Percentiles rank a stretch among this genome's conserved stretches.
Conservation (phyloP, 2,329 filamentous ascomycete species). For the Diaporthe sp. region DNA sequence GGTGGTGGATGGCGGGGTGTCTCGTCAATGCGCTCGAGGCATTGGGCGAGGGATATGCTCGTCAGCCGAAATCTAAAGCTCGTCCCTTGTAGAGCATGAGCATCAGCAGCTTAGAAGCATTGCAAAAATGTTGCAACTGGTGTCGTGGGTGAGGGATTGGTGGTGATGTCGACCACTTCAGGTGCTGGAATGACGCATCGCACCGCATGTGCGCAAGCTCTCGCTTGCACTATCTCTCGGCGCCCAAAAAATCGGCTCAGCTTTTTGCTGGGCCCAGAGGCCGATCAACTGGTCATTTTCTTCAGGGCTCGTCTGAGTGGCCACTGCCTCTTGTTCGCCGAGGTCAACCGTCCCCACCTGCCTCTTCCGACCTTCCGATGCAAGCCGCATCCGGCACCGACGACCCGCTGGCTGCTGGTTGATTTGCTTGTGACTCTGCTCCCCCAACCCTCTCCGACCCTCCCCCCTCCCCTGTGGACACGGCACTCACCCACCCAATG, state of each 20-base stretch:
- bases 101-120: conserved; percentile 8
- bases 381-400: conserved; percentile 28
- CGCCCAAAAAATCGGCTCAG: conserved; percentile 24
- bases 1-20: conserved; percentile 7
- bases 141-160: neutral
- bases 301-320: conserved; percentile 28
- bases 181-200: conserved; percentile 30
- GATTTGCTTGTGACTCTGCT: conserved; percentile 12
- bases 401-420: neutral
- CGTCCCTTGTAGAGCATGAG: conserved; percentile 8
- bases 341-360: conserved; percentile 15
- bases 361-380: conserved; percentile 20
- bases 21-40: conserved; percentile 24
- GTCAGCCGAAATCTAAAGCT: conserved; percentile 5
- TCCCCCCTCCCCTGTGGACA: neutral
- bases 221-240: neutral
- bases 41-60: conserved; percentile 22
- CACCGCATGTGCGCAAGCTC: neutral
- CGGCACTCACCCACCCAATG: neutral
- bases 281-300: conserved; percentile 33
- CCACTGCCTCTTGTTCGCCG: neutral
- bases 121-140: neutral
- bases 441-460: neutral
- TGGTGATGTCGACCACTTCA: conserved; percentile 17
- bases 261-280: conserved; percentile 24